Evolutionary conservation across 1,139 yeast species (phyloP).

Genomic region (Saccharomyces hybrid): DNA sequence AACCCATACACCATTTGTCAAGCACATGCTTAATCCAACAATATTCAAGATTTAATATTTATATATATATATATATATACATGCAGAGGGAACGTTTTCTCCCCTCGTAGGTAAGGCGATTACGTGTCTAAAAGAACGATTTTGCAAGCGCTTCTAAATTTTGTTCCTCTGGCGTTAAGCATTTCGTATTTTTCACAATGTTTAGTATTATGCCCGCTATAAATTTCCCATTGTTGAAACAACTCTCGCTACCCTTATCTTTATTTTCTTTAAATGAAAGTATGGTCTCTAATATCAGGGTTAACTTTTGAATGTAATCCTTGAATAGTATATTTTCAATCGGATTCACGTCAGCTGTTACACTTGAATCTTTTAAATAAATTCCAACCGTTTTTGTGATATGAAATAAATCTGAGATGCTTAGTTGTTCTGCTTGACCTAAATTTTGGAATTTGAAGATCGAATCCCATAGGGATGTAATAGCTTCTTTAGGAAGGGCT

Average conservation of each 20-base stretch:
- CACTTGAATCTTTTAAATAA: constrained; percentile 15
- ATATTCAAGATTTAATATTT: background rate
- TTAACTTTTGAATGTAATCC: constrained; percentile 5
- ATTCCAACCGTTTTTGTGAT: constrained; percentile 28
- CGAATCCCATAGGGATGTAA: constrained; percentile 15
- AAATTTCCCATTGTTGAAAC: constrained; percentile 25
- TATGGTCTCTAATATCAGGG: constrained; percentile 13
- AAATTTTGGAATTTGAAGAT: constrained; percentile 19
- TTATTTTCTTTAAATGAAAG: constrained; percentile 12
- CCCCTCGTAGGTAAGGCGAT: background rate
- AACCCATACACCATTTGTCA: background rate
- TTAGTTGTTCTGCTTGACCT: constrained; percentile 8
- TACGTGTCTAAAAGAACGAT: constrained; percentile 4
- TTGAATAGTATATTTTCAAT: constrained; percentile 8
- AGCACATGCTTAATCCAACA: background rate
- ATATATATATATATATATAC: background rate
- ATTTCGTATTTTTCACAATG: constrained; percentile 3
- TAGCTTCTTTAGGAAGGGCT: constrained; percentile 1
- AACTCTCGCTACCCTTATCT: constrained; percentile 22
- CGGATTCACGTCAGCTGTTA: background rate
- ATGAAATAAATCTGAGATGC: constrained; percentile 22
- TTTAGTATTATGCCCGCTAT: constrained; percentile 23
- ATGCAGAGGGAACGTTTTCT: background rate
- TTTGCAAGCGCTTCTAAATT: constrained; percentile 6
- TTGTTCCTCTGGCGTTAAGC: constrained; percentile 11